A percentile compares a stretch with the other conserved stretches of the same genome.
These are phyloP conservation scores for Backusella westeae DNA, from an alignment of 192 early-diverging fungal species.

Conservation along the genomic window DNA sequence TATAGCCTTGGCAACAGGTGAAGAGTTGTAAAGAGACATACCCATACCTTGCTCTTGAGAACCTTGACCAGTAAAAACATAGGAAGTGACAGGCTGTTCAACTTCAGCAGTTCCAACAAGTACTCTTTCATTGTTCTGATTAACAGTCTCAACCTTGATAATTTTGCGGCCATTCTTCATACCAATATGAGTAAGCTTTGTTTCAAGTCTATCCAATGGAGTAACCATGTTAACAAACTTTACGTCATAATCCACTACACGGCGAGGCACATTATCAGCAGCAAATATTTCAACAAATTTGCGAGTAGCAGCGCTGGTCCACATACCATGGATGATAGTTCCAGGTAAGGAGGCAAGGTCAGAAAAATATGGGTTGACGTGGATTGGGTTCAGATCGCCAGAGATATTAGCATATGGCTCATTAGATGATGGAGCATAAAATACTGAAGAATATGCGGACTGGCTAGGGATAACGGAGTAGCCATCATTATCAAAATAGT, in stretches of 20 bases:
- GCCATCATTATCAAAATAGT: conserved; percentile 86
- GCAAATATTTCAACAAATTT: conserved; percentile 96
- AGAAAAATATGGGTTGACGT: conserved; percentile 94
- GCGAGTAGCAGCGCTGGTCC: conserved; percentile 91
- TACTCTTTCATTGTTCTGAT: conserved; percentile 81
- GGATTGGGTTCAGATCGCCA: conserved; percentile 94
- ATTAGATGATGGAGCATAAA: conserved; percentile 82
- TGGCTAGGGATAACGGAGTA: conserved; percentile 89
- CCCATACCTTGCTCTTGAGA: conserved; percentile 96
- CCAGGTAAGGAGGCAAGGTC: conserved; percentile 86
- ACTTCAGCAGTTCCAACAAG: conserved; percentile 90
- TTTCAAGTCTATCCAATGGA: conserved; percentile 85
- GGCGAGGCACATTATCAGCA: conserved; percentile 88
- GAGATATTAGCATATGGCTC: conserved; percentile 83
- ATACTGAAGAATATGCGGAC: conserved; percentile 78
- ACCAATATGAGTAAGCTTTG: conserved; percentile 88
- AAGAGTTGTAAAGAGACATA: conserved; percentile 86
- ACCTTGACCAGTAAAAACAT: conserved; percentile 97
- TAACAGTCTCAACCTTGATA: conserved; percentile 86
- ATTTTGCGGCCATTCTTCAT: conserved; percentile 97
- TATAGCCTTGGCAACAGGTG: conserved; percentile 77
- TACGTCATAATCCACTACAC: conserved; percentile 82
- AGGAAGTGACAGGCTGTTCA: conserved; percentile 87
- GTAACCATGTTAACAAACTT: conserved; percentile 92
- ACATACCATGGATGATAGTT: conserved; percentile 98